These are phyloP conservation scores for Tagetes patula DNA, from an alignment of 129 eudicot species.

Conservation along the genomic window DNA sequence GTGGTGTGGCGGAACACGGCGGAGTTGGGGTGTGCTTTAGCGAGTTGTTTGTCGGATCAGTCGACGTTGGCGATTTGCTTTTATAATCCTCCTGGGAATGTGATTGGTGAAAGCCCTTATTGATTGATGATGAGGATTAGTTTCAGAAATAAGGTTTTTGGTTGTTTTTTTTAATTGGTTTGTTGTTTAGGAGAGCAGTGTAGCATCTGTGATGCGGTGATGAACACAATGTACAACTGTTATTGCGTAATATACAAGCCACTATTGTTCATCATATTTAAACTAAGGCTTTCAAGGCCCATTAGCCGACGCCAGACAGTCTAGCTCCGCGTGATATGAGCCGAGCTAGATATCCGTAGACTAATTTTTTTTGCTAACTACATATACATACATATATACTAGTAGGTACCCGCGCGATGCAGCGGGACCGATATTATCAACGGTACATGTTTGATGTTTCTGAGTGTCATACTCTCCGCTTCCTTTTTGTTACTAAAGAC, in stretches of 20 bases:
- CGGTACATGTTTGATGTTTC: too few species aligned
- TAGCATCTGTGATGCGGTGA: conserved; percentile 29
- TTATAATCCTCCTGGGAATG: conserved; percentile 90
- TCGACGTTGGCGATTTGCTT: conserved; percentile 69
- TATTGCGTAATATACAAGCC: conserved; percentile 12
- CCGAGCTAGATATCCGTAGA: too few species aligned
- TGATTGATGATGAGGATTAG: conserved; percentile 23
- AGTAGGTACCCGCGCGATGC: too few species aligned
- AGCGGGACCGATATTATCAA: too few species aligned
- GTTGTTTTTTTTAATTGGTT: background rate
- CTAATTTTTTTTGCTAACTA: too few species aligned
- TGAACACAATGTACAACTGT: conserved; percentile 1
- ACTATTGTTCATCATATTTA: background rate
- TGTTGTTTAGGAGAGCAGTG: conserved; percentile 15
- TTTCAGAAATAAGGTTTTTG: conserved; percentile 20
- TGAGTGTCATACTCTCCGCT: too few species aligned
- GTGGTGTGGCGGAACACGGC: conserved; percentile 79
- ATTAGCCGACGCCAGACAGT: too few species aligned
- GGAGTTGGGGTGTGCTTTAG: conserved; percentile 79
- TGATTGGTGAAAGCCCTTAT: conserved; percentile 81
- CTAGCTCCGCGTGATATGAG: too few species aligned
- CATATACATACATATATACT: too few species aligned
- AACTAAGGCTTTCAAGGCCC: too few species aligned
- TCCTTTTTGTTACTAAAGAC: too few species aligned
- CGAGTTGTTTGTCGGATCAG: conserved; percentile 47